Conservation (phyloP, 139 green algal genomes). For the Deuterostichococcus epilithicus region DNA sequence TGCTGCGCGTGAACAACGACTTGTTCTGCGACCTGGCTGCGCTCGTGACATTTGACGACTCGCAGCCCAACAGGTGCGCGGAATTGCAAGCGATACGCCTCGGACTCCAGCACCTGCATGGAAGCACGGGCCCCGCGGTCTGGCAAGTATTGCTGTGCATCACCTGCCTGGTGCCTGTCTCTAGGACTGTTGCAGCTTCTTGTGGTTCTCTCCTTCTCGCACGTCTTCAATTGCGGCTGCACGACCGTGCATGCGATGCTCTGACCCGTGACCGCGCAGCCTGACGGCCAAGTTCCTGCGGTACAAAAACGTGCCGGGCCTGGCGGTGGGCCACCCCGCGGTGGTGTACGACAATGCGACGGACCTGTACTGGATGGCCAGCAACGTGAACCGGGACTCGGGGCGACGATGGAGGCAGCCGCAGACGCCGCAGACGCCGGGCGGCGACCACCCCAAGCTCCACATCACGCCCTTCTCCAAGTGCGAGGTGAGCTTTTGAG, state of each 20-base stretch:
- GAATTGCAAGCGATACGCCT: conserved; percentile 2
- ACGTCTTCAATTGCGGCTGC: too few relatives aligned
- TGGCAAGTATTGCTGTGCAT: too few relatives aligned
- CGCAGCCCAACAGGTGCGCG: neutral
- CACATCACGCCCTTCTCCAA: conserved; percentile 28
- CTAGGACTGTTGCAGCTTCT: neutral
- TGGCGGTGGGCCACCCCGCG: conserved; percentile 23
- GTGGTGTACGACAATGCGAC: conserved; percentile 25
- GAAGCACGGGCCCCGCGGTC: too few relatives aligned
- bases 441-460: conserved; percentile 6
- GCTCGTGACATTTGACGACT: conserved; percentile 22
- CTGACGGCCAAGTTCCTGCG: conserved; percentile 19
- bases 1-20: conserved; percentile 40
- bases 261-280: neutral
- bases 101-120: neutral
- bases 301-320: conserved; percentile 23
- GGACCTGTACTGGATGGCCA: conserved; percentile 33
- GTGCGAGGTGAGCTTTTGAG: conserved; percentile 18
- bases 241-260: neutral
- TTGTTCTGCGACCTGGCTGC: conserved; percentile 30
- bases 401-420: conserved; percentile 21
- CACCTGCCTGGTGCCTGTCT: too few relatives aligned
- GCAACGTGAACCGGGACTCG: conserved; percentile 24
- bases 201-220: too few relatives aligned
- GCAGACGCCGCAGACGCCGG: neutral